Conservation (phyloP, 2,329 filamentous ascomycete species). For the Claviceps sp. region DNA sequence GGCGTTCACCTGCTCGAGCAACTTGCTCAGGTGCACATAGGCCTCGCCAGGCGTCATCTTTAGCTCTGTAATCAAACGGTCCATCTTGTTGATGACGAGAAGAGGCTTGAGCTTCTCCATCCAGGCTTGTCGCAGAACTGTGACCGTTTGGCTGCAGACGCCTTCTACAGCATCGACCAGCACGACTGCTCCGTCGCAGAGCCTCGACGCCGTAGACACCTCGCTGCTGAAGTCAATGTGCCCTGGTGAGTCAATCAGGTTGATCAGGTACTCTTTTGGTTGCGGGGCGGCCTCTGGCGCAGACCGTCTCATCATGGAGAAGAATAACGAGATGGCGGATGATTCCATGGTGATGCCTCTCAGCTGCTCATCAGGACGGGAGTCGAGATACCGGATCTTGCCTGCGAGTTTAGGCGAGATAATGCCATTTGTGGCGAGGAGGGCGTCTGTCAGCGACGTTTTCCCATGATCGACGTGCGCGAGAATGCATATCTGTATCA, state of each 20-base stretch:
- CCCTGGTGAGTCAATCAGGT: constrained; percentile 92
- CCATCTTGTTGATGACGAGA: constrained; percentile 96
- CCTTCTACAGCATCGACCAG: constrained; percentile 95
- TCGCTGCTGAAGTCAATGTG: constrained; percentile 99
- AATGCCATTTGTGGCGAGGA: constrained; percentile 97
- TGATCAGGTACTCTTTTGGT: constrained; percentile 85
- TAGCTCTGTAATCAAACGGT: constrained; percentile 82
- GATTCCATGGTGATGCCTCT: constrained; percentile 99
- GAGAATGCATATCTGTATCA: constrained; percentile 70
- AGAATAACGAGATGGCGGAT: constrained; percentile 91
- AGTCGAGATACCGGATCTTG: constrained; percentile 96
- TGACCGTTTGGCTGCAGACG: constrained; percentile 97
- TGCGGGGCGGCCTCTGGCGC: constrained; percentile 54
- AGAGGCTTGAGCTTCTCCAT: constrained; percentile 89
- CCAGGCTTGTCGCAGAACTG: constrained; percentile 89
- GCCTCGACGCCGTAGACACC: constrained; percentile 84
- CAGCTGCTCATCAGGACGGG: constrained; percentile 85
- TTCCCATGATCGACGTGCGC: constrained; percentile 98
- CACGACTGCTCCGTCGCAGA: constrained; percentile 90
- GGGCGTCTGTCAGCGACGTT: constrained; percentile 87
- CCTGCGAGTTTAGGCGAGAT: constrained; percentile 95
- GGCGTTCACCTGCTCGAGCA: constrained; percentile 92
- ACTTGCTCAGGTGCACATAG: constrained; percentile 74
- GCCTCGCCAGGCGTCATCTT: constrained; percentile 88
- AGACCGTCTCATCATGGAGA: constrained; percentile 72